A percentile compares a stretch with the other conserved stretches of the same genome.
Conservation (phyloP, 805 yeast species). For the Saccharomycopsis guyanensis region DNA sequence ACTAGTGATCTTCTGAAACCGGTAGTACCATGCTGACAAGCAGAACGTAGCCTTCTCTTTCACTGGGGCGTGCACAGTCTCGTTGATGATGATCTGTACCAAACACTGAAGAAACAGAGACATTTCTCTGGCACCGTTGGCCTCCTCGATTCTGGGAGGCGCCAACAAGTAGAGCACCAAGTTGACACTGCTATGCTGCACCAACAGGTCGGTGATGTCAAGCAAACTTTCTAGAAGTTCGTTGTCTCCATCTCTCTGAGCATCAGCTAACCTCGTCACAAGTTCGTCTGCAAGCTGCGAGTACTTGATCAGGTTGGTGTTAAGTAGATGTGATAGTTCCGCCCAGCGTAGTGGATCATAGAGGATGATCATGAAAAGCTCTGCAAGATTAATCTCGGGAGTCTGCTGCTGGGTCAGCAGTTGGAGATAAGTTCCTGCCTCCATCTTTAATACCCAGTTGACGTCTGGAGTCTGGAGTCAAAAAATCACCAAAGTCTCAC, state of each 20-base stretch:
- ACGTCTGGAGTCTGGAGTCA: too few species aligned
- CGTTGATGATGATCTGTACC: not conserved
- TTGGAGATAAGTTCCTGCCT: too few species aligned
- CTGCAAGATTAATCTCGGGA: too few species aligned
- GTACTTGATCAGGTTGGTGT: not conserved
- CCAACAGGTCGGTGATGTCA: not conserved
- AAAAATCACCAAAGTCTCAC: too few species aligned
- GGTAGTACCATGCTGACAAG: not conserved
- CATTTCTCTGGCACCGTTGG: not conserved
- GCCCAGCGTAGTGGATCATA: conserved; percentile 1
- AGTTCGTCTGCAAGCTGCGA: not conserved
- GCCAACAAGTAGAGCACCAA: not conserved
- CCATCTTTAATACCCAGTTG: too few species aligned
- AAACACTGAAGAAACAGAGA: not conserved
- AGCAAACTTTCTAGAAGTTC: not conserved
- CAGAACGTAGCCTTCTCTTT: not conserved
- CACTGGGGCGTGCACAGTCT: not conserved
- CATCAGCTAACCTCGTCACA: not conserved
- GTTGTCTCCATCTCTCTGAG: not conserved
- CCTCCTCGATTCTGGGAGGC: not conserved
- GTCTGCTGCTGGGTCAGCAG: too few species aligned
- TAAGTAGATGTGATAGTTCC: conserved; percentile 1
- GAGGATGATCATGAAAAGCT: not conserved
- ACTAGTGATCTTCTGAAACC: not conserved
- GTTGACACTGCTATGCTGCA: not conserved